phyloP scores from a whole-genome alignment of 2,329 filamentous ascomycete species.

The Fusarium azukiicola region DNA sequence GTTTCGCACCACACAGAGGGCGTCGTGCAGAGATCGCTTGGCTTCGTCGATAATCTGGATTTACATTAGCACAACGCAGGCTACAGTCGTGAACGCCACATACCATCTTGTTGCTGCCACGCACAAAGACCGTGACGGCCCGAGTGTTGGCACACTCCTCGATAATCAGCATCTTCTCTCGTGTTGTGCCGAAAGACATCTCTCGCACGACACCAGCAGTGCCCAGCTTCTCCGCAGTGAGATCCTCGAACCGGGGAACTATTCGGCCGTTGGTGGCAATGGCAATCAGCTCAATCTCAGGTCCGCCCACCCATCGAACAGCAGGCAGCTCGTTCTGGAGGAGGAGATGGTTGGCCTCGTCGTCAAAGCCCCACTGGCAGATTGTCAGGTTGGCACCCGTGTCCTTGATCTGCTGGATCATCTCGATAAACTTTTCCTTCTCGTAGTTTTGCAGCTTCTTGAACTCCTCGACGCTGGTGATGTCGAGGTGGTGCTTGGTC shows the following conservation, averaged over 20 bases:
- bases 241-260: slow-evolving; percentile 97
- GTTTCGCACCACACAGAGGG: slow-evolving; percentile 98
- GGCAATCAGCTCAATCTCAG: slow-evolving; percentile 98
- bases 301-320: slow-evolving; percentile 98
- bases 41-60: slow-evolving; percentile 97
- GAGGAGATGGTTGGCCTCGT: slow-evolving; percentile 98
- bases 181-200: slow-evolving; percentile 97
- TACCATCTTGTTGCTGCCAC: slow-evolving; percentile 99
- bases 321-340: slow-evolving; percentile 98
- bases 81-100: slow-evolving; percentile 52
- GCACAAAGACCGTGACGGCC: slow-evolving; percentile 97
- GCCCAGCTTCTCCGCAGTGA: slow-evolving; percentile 94
- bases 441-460: slow-evolving; percentile 99
- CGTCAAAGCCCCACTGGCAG: slow-evolving; percentile 99
- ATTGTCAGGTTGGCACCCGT: slow-evolving; percentile 98
- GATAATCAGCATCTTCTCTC: slow-evolving; percentile 99
- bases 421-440: slow-evolving; percentile 97
- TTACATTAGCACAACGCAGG: slow-evolving; percentile 42
- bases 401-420: slow-evolving; percentile 99
- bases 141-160: slow-evolving; percentile 99
- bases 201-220: slow-evolving; percentile 94
- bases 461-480: slow-evolving; percentile 98
- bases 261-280: slow-evolving; percentile 99
- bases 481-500: slow-evolving; percentile 99
- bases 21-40: slow-evolving; percentile 98